These are phyloP conservation scores for Starmerella gropengiesseri DNA, from an alignment of 805 yeast genomes.

Conservation along the genomic window DNA sequence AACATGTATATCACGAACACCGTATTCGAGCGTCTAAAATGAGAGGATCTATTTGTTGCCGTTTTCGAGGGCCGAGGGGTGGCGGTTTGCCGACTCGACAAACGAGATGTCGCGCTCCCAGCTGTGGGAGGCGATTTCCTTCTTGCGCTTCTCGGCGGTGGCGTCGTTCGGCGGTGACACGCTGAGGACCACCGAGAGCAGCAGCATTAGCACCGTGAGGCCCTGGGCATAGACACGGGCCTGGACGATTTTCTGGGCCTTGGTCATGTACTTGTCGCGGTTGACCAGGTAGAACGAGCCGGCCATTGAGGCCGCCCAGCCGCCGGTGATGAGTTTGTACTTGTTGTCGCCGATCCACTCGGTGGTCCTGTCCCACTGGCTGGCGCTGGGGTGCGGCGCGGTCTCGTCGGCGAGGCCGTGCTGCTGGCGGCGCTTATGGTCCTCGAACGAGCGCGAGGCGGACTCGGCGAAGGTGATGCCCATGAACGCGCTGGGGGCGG, in stretches of 20 bases:
- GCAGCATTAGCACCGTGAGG: conserved; percentile 57
- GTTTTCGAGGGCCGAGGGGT: not conserved
- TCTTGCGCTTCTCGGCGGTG: conserved; percentile 7
- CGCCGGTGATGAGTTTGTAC: conserved; percentile 45
- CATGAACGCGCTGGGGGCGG: conserved; percentile 54
- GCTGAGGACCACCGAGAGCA: conserved; percentile 34
- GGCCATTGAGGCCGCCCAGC: conserved; percentile 73
- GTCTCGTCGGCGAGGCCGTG: conserved; percentile 11
- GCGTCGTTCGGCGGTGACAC: conserved; percentile 10
- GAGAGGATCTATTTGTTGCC: not conserved
- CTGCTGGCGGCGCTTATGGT: conserved; percentile 40
- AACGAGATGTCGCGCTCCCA: conserved; percentile 23
- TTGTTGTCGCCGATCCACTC: conserved; percentile 17
- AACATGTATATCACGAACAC: no score
- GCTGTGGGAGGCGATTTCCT: conserved; percentile 12
- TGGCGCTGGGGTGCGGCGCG: conserved; percentile 2
- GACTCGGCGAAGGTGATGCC: conserved; percentile 60
- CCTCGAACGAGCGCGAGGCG: conserved; percentile 58
- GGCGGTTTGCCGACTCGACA: conserved; percentile 20
- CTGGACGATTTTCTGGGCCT: conserved; percentile 71
- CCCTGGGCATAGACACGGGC: conserved; percentile 92
- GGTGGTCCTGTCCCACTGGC: conserved; percentile 1
- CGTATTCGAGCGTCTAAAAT: not conserved
- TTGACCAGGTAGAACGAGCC: conserved; percentile 71
- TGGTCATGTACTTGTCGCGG: conserved; percentile 62